A percentile compares a stretch with the other conserved stretches of the same genome.
Evolutionary conservation across 495 filamentous ascomycete genomes (phyloP).

Genomic region (Cenococcum geophilum): DNA sequence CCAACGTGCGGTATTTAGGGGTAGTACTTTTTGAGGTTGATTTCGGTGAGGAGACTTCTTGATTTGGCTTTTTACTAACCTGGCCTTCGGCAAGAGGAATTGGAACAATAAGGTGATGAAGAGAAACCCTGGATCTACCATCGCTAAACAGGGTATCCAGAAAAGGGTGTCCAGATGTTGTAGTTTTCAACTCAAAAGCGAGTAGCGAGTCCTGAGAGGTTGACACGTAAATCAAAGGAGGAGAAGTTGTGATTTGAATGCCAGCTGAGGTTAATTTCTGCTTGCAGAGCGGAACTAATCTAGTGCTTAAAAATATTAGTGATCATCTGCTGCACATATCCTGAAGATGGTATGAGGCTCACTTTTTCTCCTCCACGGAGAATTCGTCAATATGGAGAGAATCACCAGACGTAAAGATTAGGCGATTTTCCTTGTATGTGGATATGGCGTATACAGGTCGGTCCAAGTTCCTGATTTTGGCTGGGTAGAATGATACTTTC

Average conservation of each 20-base stretch:
- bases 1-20: conserved; percentile 5
- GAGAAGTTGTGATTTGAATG: conserved; percentile 29
- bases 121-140: conserved; percentile 4
- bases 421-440: neutral
- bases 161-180: conserved; percentile 23
- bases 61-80: neutral
- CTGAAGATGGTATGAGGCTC: neutral
- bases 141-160: conserved; percentile 32
- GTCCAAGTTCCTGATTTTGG: conserved; percentile 4
- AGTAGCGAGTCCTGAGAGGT: conserved; percentile 35
- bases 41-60: neutral
- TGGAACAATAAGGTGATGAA: conserved; percentile 17
- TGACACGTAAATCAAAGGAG: conserved; percentile 34
- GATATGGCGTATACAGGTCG: conserved; percentile 8
- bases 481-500: conserved; percentile 6
- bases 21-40: conserved; percentile 14
- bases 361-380: conserved; percentile 36
- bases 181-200: conserved; percentile 36
- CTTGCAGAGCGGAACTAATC: conserved; percentile 14
- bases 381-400: neutral
- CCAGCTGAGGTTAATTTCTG: conserved; percentile 30
- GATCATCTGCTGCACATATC: neutral
- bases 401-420: conserved; percentile 5
- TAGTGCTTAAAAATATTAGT: conserved; percentile 15
- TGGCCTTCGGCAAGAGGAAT: conserved; percentile 1